These are phyloP conservation scores for Fusarium longipes DNA, from an alignment of 2,329 filamentous ascomycete species.

Conservation along the genomic window DNA sequence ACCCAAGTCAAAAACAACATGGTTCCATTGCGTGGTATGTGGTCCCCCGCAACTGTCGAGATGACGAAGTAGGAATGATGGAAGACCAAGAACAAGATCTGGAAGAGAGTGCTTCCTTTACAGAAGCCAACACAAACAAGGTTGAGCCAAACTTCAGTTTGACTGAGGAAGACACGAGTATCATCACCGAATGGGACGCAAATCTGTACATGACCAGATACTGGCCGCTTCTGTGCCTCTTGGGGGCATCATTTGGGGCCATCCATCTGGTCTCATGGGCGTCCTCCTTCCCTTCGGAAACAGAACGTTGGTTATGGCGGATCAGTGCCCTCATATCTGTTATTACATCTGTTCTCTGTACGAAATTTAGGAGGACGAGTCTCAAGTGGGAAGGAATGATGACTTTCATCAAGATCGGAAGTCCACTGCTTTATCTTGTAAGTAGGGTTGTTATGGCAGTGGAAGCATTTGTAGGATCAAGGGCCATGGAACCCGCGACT, in stretches of 20 bases:
- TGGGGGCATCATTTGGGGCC: conserved; percentile 22
- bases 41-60: conserved; percentile 13
- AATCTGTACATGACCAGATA: conserved; percentile 25
- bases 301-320: conserved; percentile 23
- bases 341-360: conserved; percentile 7
- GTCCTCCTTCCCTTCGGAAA: conserved; percentile 13
- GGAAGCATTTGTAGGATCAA: conserved; percentile 17
- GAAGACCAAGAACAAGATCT: neutral
- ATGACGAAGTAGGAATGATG: conserved; percentile 14
- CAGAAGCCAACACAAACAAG: neutral
- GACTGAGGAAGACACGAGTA: neutral
- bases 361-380: conserved; percentile 20
- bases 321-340: conserved; percentile 16
- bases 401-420: conserved; percentile 13
- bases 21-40: conserved; percentile 18
- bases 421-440: conserved; percentile 22
- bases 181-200: conserved; percentile 19
- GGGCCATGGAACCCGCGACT: conserved; percentile 20
- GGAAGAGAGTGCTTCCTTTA: neutral
- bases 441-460: conserved; percentile 21
- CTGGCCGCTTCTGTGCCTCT: conserved; percentile 23
- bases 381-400: conserved; percentile 6
- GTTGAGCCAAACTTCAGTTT: neutral
- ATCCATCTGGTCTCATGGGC: conserved; percentile 24
- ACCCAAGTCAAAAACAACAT: neutral